A percentile compares a stretch with the other conserved stretches of the same genome.
Conservation (phyloP, 2,329 filamentous ascomycete species). For the Cordyceps javanica region DNA sequence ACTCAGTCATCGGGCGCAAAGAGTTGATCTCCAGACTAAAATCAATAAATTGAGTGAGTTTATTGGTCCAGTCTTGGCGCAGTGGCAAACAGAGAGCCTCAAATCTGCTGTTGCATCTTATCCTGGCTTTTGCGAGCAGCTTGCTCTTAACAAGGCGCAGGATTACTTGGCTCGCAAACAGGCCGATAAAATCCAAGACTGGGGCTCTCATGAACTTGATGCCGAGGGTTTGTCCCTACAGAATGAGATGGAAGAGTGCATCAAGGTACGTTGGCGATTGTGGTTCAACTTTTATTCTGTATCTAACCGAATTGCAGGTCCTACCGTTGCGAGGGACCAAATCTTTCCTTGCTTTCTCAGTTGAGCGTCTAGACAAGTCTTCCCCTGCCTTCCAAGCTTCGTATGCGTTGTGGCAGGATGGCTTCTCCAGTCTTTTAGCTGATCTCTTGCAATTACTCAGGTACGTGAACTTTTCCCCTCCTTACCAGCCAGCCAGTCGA, state of each 20-base stretch:
- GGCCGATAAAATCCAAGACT: constrained; percentile 73
- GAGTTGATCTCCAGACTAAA: constrained; percentile 64
- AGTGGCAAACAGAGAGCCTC: constrained; percentile 71
- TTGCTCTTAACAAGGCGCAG: constrained; percentile 75
- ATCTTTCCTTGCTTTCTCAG: constrained; percentile 84
- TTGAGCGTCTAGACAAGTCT: constrained; percentile 75
- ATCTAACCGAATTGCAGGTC: constrained; percentile 35
- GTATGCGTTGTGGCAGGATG: constrained; percentile 75
- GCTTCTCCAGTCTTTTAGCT: constrained; percentile 76
- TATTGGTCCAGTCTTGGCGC: constrained; percentile 70
- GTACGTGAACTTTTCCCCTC: constrained; percentile 30
- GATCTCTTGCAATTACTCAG: constrained; percentile 78
- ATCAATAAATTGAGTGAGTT: constrained; percentile 69
- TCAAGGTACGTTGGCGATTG: constrained; percentile 44
- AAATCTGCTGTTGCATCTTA: constrained; percentile 67
- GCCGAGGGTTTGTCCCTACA: constrained; percentile 74
- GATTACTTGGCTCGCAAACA: constrained; percentile 68
- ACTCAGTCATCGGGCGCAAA: constrained; percentile 68
- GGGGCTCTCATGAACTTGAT: constrained; percentile 73
- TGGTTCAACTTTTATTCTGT: not conserved
- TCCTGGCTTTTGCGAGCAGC: constrained; percentile 68
- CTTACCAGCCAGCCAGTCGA: not conserved
- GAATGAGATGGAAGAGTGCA: constrained; percentile 67
- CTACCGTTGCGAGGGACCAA: constrained; percentile 84
- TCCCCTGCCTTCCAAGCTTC: constrained; percentile 69